phyloP scores from a whole-genome alignment of 2,329 filamentous ascomycete genomes.

The Aspergillus piperis region DNA sequence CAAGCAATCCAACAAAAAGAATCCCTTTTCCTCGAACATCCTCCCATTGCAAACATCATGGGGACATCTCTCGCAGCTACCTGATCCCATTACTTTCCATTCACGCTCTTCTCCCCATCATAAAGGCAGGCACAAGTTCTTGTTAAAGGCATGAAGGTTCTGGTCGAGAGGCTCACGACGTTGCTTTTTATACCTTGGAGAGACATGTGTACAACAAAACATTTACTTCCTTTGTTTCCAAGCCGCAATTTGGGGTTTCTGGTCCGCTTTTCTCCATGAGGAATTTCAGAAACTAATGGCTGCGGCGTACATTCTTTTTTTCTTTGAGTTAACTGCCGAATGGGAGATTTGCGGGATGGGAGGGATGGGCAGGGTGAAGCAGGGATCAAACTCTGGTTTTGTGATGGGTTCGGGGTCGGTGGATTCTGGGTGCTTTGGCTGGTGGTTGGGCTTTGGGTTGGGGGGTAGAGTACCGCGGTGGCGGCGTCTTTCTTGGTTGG shows the following conservation, averaged over 20 bases:
- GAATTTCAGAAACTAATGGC: slow-evolving; percentile 47
- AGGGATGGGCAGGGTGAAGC: slow-evolving; percentile 9
- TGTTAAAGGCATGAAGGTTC: slow-evolving; percentile 30
- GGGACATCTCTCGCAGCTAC: slow-evolving; percentile 3
- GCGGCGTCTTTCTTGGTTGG: slow-evolving; percentile 28
- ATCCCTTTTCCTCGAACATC: slow-evolving; percentile 1
- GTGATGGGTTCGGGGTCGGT: slow-evolving; percentile 13
- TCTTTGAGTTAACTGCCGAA: slow-evolving; percentile 11
- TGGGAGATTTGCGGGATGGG: slow-evolving; percentile 1
- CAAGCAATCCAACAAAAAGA: slow-evolving; percentile 6
- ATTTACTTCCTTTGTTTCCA: background rate
- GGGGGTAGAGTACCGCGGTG: slow-evolving; percentile 32
- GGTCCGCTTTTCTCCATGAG: slow-evolving; percentile 44
- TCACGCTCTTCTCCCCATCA: slow-evolving; percentile 1
- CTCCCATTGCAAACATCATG: slow-evolving; percentile 3
- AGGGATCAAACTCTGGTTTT: slow-evolving; percentile 3
- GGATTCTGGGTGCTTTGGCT: slow-evolving; percentile 17
- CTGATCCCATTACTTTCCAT: background rate
- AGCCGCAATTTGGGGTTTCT: slow-evolving; percentile 44
- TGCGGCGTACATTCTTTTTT: slow-evolving; percentile 36
- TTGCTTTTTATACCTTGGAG: slow-evolving; percentile 24
- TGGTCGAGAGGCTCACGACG: slow-evolving; percentile 27
- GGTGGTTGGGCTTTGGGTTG: slow-evolving; percentile 14
- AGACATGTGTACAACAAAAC: slow-evolving; percentile 28
- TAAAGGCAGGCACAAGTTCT: slow-evolving; percentile 27